Evolutionary conservation across 2,329 filamentous ascomycete species (phyloP), one percentile per base, ranked within the genome.

Genomic region (Ascochyta fabae): DNA sequence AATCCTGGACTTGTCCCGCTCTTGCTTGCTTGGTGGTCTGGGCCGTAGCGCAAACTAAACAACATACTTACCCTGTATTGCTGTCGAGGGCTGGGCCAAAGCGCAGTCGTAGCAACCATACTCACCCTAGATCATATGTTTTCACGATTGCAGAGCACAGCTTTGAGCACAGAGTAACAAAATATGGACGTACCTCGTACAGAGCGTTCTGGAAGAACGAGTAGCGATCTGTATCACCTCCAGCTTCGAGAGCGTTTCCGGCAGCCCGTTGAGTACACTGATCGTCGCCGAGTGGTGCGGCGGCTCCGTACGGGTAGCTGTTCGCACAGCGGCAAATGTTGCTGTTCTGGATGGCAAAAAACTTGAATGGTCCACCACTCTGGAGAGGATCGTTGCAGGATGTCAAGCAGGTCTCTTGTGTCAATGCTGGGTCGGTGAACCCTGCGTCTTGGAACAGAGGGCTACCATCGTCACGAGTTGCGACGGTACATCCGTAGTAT

Each of bases 81-180:
- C 48, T 38, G 16, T 10, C 10, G 3, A 6, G 7, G 33, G 10
- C 48, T 45, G 24, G 48, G 41, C 48, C 48, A 26, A 51, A 12
- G 48, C 48, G 41, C 48, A 51, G 34, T 23, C 48, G 3, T 26
- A 40, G 48, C 41, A 27, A 45, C n/a, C 19, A 10, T 45, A 45
- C 48, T 51, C 24, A 51, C 41, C 34, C 41, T 39, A 22, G 13
- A 26, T 42, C 15, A 9, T 23, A 36, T 35, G 24, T 35, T 29
- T 43, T 53, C 49, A 47, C 13, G 43, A 36, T 54, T 54, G 47
- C 43, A 58, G 56, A 58, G 47, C 50, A 58, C 46, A 54, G 50
- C 40, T 58, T 58, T 48, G 56, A 58, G 42, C 50, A 54, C 41
- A 51, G 47, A 58, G 55, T 27, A 54, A 23, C 6, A 29, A 40